Evolutionary conservation across 108 stramenopile species (phyloP).

Genomic region (Fragilaria crotonensis): DNA sequence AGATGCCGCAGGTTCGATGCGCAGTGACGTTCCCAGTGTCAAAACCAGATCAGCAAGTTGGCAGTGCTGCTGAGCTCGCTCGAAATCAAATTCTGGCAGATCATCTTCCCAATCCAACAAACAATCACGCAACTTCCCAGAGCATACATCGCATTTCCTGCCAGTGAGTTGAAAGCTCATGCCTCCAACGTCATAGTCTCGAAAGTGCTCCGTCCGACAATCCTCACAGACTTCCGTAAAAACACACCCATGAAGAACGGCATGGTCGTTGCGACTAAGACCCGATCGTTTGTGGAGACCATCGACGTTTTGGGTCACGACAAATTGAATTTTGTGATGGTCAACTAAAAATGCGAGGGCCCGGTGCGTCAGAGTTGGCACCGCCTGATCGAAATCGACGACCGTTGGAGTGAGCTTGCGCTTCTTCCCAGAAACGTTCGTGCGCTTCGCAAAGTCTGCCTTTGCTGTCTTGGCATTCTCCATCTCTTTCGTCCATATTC

Average conservation of each 20-base stretch:
- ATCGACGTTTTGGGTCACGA: slow-evolving; percentile 88
- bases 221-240: slow-evolving; percentile 84
- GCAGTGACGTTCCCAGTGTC: slow-evolving; percentile 76
- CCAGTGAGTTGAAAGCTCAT: slow-evolving; percentile 79
- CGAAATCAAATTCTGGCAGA: slow-evolving; percentile 62
- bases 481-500: slow-evolving; percentile 86
- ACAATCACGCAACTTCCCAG: slow-evolving; percentile 62
- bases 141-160: slow-evolving; percentile 41
- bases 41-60: slow-evolving; percentile 62
- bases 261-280: slow-evolving; percentile 45
- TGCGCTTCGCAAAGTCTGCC: slow-evolving; percentile 5
- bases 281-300: slow-evolving; percentile 77
- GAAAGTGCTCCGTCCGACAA: slow-evolving; percentile 66
- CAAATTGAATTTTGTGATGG: slow-evolving; percentile 28
- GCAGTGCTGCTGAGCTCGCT: slow-evolving; percentile 49
- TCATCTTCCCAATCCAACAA: slow-evolving; percentile 86
- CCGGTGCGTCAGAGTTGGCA: slow-evolving; percentile 72
- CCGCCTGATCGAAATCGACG: slow-evolving; percentile 49
- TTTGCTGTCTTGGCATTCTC: slow-evolving; percentile 6
- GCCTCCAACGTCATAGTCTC: slow-evolving; percentile 64
- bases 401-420: background rate
- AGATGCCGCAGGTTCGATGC: slow-evolving; percentile 79
- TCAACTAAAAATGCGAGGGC: slow-evolving; percentile 49
- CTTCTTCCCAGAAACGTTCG: slow-evolving; percentile 1
- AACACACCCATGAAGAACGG: slow-evolving; percentile 76